Conservation (phyloP, 345 rosid genomes). For the Hibiscus mutabilis region DNA sequence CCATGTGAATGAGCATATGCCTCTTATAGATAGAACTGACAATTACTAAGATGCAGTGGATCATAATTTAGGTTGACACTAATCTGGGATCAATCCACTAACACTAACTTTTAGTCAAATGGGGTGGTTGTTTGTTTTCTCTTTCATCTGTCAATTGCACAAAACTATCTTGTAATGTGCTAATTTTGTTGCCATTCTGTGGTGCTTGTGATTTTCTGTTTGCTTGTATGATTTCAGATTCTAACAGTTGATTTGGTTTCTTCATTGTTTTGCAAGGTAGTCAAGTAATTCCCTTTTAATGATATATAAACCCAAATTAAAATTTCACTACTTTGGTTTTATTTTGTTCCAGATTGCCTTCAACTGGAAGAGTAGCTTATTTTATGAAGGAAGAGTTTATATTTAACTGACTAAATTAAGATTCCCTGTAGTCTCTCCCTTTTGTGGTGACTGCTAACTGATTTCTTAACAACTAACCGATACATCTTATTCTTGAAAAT, state of each 20-base stretch:
- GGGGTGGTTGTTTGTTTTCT: background rate
- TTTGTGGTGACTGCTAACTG: slow-evolving; percentile 47
- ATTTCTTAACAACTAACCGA: slow-evolving; percentile 59
- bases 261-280: background rate
- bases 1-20: background rate
- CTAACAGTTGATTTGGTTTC: slow-evolving; percentile 14
- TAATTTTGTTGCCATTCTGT: background rate
- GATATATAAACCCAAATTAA: background rate
- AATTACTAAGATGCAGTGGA: background rate
- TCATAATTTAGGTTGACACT: background rate
- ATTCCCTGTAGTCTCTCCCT: slow-evolving; percentile 38
- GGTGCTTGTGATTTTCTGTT: background rate
- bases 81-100: background rate
- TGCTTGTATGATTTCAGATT: slow-evolving; percentile 13
- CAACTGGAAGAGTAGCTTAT: slow-evolving; percentile 10
- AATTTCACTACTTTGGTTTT: background rate
- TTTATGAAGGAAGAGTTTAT: slow-evolving; percentile 13
- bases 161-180: background rate
- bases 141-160: background rate
- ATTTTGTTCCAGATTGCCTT: background rate
- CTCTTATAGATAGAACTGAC: background rate
- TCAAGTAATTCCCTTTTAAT: background rate
- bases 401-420: slow-evolving; percentile 51
- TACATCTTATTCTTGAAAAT: slow-evolving; percentile 94
- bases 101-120: background rate